Conservation (phyloP, 2,329 filamentous ascomycete species). For the Ophiocordyceps camponoti-floridani region DNA sequence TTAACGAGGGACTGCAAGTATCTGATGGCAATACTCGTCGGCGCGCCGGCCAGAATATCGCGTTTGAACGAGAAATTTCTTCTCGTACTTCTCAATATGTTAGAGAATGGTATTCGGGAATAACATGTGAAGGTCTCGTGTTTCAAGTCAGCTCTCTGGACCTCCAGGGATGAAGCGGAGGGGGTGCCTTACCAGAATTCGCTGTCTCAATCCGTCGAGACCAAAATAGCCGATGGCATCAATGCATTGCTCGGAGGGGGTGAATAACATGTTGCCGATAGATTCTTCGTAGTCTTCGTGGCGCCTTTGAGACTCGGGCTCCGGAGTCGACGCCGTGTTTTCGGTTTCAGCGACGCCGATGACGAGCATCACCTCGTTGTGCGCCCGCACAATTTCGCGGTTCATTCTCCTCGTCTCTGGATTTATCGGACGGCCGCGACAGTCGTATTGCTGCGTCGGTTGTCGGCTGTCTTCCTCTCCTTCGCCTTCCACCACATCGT, state of each 20-base stretch:
- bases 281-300: conserved; percentile 29
- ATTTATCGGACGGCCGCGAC: conserved; percentile 36
- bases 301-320: conserved; percentile 20
- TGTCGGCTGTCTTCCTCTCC: conserved; percentile 22
- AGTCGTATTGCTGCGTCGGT: conserved; percentile 32
- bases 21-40: conserved; percentile 10
- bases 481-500: conserved; percentile 33
- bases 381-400: conserved; percentile 37
- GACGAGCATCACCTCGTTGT: conserved; percentile 46
- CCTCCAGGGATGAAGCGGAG: background rate
- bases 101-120: conserved; percentile 28
- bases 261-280: conserved; percentile 21
- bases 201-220: conserved; percentile 31
- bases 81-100: conserved; percentile 15
- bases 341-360: conserved; percentile 45
- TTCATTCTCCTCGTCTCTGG: conserved; percentile 35
- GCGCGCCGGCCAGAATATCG: conserved; percentile 15
- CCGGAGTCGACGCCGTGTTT: conserved; percentile 18
- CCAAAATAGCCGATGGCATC: conserved; percentile 31
- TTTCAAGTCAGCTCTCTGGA: conserved; percentile 3
- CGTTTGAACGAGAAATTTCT: conserved; percentile 12
- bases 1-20: conserved; percentile 11
- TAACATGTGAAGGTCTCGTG: conserved; percentile 32
- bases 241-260: conserved; percentile 15
- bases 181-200: conserved; percentile 26